Base-by-base conservation (phyloP, 2,329 filamentous ascomycete species). In the Pseudopithomyces chartarum region DNA sequence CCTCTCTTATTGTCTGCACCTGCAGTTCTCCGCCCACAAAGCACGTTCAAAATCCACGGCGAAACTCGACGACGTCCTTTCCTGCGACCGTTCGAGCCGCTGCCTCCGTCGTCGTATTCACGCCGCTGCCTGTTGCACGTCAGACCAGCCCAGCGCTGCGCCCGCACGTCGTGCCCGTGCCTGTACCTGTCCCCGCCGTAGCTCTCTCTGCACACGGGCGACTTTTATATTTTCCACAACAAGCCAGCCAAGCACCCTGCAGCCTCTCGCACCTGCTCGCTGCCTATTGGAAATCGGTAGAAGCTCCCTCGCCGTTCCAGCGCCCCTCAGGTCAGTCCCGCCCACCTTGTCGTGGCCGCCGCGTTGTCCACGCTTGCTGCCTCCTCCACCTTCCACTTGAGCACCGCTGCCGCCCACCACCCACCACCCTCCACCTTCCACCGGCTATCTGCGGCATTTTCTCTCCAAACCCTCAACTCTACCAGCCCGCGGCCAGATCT, bases 1-100 rank as follows among this genome's bases (percentile, higher is more conserved):
- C 60, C 38, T 40, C 68, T 65, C 65, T 60, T 39, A 43, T 46
- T 46, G 39, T 23, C 60, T 58, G 47, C 47, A 50, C 47, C 33
- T 50, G 34, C 22, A 20, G 12, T 51, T 33, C 48, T 60, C 65
- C 44, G 32, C 47, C 34, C 70, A 71, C 68, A 71, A 64, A 55
- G 58, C 58, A 39, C 52, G 46, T 52, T 36, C 66, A 72, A 72
- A 70, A 69, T 73, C 54, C 66, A 52, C 59, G 63, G 67, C 67
- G 63, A 67, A 58, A 63, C 61, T 65, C 59, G 65, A 63, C 52
- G 55, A 56, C 59, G 60, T 64, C 60, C 45, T 56, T 46, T 46
- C 55, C 56, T 66, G 59, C 61, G 34, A 20, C 57, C 45, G 34
- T 56, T 65, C 62, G 62, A 68, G 62, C 60, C 67, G 67, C 64